A percentile compares a stretch with the other conserved stretches of the same genome.
Evolutionary conservation across 208 protist species (phyloP).

Genomic region (Leishmania braziliensis): DNA sequence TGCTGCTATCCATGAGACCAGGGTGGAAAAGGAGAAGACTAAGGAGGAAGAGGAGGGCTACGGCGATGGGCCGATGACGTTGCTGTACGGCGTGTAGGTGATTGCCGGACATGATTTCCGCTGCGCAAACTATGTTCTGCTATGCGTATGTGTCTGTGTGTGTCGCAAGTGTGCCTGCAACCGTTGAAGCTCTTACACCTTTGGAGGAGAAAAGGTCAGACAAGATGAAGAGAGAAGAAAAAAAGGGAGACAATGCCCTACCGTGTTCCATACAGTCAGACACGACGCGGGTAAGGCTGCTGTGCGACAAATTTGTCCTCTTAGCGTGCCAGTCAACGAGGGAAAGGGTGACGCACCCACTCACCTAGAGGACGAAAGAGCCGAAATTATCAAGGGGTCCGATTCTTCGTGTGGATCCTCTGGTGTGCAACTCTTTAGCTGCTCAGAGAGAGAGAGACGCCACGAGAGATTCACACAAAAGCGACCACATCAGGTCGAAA

Average conservation of each 20-base stretch:
- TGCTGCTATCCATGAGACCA: no score
- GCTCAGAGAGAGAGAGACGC: neutral
- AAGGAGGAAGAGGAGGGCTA: slow-evolving; percentile 1
- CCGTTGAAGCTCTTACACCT: neutral
- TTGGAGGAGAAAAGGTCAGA: neutral
- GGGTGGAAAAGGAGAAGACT: neutral
- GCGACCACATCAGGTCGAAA: no score
- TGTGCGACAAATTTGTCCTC: neutral
- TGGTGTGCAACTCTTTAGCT: neutral
- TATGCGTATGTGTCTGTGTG: neutral
- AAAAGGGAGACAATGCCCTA: no score
- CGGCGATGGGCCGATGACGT: neutral
- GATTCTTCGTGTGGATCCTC: neutral
- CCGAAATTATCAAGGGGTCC: neutral
- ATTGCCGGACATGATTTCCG: neutral
- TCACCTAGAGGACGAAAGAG: neutral
- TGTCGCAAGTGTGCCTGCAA: neutral
- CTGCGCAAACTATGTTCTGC: neutral
- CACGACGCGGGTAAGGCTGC: neutral
- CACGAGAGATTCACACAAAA: neutral
- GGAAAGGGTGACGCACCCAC: neutral
- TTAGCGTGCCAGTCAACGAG: neutral
- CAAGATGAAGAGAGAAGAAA: neutral
- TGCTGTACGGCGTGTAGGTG: neutral
- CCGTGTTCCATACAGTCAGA: neutral